phyloP scores from a whole-genome alignment of 768 basidiomycete species.

The Suillus hirtellus region DNA sequence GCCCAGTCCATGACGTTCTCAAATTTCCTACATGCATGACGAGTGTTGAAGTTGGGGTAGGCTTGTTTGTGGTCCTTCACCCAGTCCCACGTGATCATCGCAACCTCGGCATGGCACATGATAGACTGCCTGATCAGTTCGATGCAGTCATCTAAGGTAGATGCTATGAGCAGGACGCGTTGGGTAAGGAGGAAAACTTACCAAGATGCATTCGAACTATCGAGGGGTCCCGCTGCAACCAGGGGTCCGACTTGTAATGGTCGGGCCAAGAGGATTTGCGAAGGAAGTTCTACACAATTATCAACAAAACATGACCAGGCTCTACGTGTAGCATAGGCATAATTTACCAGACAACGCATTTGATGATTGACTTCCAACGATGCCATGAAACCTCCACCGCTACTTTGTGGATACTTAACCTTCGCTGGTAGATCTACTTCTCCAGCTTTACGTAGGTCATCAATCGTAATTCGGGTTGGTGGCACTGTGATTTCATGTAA shows the following conservation, averaged over 20 bases:
- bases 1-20: background rate
- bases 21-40: constrained; percentile 6
- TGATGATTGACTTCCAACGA: constrained; percentile 16
- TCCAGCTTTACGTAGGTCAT: constrained; percentile 13
- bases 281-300: constrained; percentile 11
- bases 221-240: constrained; percentile 10
- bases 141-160: constrained; percentile 11
- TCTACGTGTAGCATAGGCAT: background rate
- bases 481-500: constrained; percentile 5
- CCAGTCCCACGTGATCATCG: constrained; percentile 11
- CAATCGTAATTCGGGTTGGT: constrained; percentile 7
- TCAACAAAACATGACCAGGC: background rate
- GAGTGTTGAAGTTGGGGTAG: constrained; percentile 7
- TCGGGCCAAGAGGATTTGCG: constrained; percentile 14
- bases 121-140: constrained; percentile 13
- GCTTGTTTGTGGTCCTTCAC: background rate
- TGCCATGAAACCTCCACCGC: constrained; percentile 16
- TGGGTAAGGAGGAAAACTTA: background rate
- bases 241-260: constrained; percentile 11
- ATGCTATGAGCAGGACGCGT: background rate
- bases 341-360: constrained; percentile 13
- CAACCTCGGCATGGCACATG: background rate
- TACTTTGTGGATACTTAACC: constrained; percentile 12
- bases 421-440: constrained; percentile 4
- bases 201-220: constrained; percentile 11